Evolutionary conservation across 2,329 filamentous ascomycete genomes (phyloP), one percentile per base, ranked within the genome.

Genomic region (Xylariaceae sp.): DNA sequence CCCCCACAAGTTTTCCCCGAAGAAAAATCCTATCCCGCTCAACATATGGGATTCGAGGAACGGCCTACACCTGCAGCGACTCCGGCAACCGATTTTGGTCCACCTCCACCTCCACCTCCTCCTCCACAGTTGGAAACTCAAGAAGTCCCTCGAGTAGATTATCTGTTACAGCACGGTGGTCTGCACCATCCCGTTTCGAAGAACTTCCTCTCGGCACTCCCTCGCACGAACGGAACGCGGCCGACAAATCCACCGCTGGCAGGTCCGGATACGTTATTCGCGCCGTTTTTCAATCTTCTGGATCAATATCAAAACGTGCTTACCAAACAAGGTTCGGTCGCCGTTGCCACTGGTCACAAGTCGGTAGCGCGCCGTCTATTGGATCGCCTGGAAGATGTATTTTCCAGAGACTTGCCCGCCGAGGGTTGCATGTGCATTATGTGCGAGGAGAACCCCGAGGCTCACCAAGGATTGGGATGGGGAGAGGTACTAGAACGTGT

Each of bases 401-500:
- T 98, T 64, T 90, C 89, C 2, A 78, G 93, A 45, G 91, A 97
- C 57, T 83, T 98, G 28, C 90, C 90, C 0, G 82, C 82, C 0
- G 83, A 95, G 56, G 81, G 84, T n/a, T 97, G 91, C 61, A 70
- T 74, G 33, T 97, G 91, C 62, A 72, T 93, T 42, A 87, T 96
- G 73, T 97, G 91, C 59, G 79, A 84, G 35, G 71, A 66, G 11
- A 67, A 67, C 3, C 68, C 78, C 29, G 75, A 82, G 29, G 77
- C 84, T 13, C 78, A 81, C 48, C 76, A 74, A 41, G 90, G 89
- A 2, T 73, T 96, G 22, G 93, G 88, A 48, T 98, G 91, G 91
- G 91, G 93, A 9, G 91, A 97, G 60, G 89, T 97, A 11, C 68
- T 98, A 18, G 93, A 98, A 64, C 83, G 90, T 60, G 89, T 95